phyloP scores from a whole-genome alignment of 352 stramenopile genomes.

The Globisporangium polare region DNA sequence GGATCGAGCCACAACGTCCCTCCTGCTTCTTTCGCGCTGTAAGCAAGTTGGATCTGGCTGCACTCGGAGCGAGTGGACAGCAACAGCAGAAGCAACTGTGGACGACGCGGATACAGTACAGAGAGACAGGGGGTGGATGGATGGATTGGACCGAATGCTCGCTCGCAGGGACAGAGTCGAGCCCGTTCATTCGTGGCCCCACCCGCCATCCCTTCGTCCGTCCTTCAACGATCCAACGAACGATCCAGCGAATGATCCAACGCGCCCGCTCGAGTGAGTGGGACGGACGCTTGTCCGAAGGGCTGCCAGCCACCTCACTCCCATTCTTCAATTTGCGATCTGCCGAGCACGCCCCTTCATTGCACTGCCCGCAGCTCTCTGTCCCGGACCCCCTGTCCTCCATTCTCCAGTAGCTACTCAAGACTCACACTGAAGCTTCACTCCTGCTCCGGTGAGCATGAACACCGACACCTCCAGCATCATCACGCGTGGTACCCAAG shows the following conservation, averaged over 20 bases:
- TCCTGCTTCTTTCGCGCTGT: background rate
- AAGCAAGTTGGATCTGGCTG: slow-evolving; percentile 7
- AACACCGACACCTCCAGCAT: background rate
- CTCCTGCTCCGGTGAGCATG: background rate
- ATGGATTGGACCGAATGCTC: background rate
- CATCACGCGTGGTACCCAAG: slow-evolving; percentile 1
- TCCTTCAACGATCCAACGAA: background rate
- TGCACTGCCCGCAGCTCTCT: background rate
- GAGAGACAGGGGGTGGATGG: background rate
- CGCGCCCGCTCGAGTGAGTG: background rate
- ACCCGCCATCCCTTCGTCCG: background rate
- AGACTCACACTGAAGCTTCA: background rate
- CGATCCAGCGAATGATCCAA: background rate
- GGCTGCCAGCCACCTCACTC: background rate
- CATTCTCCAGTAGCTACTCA: background rate
- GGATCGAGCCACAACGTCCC: background rate
- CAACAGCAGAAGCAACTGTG: background rate
- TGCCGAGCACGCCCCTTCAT: slow-evolving; percentile 11
- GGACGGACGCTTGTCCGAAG: background rate
- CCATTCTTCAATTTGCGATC: slow-evolving; percentile 35
- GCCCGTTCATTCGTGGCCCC: background rate
- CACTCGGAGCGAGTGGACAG: slow-evolving; percentile 7
- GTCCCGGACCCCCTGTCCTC: background rate
- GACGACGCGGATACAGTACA: background rate
- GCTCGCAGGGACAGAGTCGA: background rate